Evolutionary conservation across 306 rosid genomes (phyloP), one percentile per base, ranked within the genome.

Genomic region (Herpetospermum pedunculosum): DNA sequence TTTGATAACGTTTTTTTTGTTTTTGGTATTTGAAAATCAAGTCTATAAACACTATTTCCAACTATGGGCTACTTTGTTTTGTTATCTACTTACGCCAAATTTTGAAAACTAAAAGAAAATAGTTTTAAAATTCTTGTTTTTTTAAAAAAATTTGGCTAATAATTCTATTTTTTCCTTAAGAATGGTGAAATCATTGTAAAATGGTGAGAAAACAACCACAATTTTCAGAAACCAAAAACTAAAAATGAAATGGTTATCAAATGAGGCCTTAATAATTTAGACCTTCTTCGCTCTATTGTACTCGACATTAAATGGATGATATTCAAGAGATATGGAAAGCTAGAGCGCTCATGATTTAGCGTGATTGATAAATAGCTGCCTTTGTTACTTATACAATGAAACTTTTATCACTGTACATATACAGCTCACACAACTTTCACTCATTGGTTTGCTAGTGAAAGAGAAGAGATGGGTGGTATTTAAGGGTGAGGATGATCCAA

Each of bases 381-480:
- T 57, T 49, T 67, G 35, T 70, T 44, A 4, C 37, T 41, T 14
- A 25, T 41, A 67, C 18, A 28, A 13, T 26, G 54, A 6, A 67
- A 68, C 54, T 43, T 3, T 25, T 38, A 40, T 21, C 21, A 40
- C 18, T 67, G 52, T 4, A 23, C 26, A 2, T 40, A 38, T 65
- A 40, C 52, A 37, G 34, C 52, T 67, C 72, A 40, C 29, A 23
- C 34, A 16, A 23, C 7, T 35, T 14, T 4, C 59, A 74, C 53
- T 75, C 23, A n/a, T 70, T 78, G 70, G 73, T 75, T 70, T 77
- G 69, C 63, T 29, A 91, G 99, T 88, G 92, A 94, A 94, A 82
- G 97, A 94, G 82, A 91, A 94, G 81, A 89, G 99, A 79, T 94
- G 99, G 99, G 97, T 88, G 79, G n/a, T 84, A 28, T 91, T 94